A percentile compares a stretch with the other conserved stretches of the same genome.
These are phyloP conservation scores for Blastobotrys persicus DNA, from an alignment of 1,139 yeast species.

Conservation along the genomic window DNA sequence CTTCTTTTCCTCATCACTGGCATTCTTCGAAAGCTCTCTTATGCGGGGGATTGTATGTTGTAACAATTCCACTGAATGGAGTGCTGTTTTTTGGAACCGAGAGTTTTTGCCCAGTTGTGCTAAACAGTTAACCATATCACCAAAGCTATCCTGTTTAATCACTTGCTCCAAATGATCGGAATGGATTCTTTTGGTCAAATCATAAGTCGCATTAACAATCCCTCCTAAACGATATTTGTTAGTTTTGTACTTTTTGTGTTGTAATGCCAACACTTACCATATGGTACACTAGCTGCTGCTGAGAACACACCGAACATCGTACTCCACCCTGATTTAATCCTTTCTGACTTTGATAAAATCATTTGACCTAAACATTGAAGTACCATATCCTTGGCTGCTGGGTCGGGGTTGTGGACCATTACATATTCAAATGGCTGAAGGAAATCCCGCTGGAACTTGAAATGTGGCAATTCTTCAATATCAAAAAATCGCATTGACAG, in stretches of 20 bases:
- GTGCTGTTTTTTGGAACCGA: slow-evolving; percentile 72
- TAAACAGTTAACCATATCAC: slow-evolving; percentile 70
- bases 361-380: slow-evolving; percentile 86
- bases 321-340: slow-evolving; percentile 92
- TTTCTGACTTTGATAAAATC: slow-evolving; percentile 69
- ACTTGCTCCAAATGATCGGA: slow-evolving; percentile 62
- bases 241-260: background rate
- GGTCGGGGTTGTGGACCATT: slow-evolving; percentile 60
- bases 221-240: slow-evolving; percentile 23
- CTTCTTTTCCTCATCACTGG: slow-evolving; percentile 23
- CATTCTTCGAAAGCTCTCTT: slow-evolving; percentile 6
- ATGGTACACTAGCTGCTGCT: slow-evolving; percentile 56
- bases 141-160: slow-evolving; percentile 70
- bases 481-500: slow-evolving; percentile 88
- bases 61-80: slow-evolving; percentile 78
- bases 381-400: slow-evolving; percentile 83
- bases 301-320: slow-evolving; percentile 78
- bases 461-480: slow-evolving; percentile 89
- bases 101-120: slow-evolving; percentile 83
- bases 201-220: slow-evolving; percentile 62
- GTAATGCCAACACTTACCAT: slow-evolving; percentile 22
- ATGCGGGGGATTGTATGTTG: slow-evolving; percentile 60
- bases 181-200: slow-evolving; percentile 61
- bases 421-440: slow-evolving; percentile 82
- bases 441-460: slow-evolving; percentile 93